These are phyloP conservation scores for Colletotrichum somersetense DNA, from an alignment of 2,329 filamentous ascomycete species.

Conservation along the genomic window DNA sequence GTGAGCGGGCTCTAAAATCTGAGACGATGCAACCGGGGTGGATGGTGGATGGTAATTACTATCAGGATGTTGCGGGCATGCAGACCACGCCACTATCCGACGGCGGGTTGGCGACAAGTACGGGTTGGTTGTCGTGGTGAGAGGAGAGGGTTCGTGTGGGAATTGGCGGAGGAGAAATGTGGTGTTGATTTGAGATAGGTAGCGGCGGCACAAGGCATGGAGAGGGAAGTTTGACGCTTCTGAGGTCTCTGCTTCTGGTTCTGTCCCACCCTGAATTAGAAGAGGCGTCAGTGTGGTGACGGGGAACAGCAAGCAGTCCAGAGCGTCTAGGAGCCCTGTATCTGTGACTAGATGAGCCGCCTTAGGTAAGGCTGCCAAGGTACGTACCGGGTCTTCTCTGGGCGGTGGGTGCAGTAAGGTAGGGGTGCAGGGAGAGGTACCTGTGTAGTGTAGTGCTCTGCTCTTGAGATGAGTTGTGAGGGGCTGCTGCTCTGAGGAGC, in stretches of 20 bases:
- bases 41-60: conserved; percentile 32
- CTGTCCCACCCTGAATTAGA: conserved; percentile 15
- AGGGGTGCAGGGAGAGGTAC: conserved; percentile 29
- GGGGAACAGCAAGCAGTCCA: conserved; percentile 28
- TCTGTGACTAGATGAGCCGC: conserved; percentile 26
- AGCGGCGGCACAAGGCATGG: conserved; percentile 34
- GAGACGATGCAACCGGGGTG: conserved; percentile 40
- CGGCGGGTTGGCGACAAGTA: conserved; percentile 31
- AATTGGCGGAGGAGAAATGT: conserved; percentile 32
- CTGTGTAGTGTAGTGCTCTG: conserved; percentile 2
- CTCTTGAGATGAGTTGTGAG: conserved; percentile 17
- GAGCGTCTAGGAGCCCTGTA: conserved; percentile 31
- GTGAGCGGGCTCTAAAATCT: conserved; percentile 40
- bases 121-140: conserved; percentile 32
- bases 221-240: conserved; percentile 41
- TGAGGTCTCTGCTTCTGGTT: conserved; percentile 34
- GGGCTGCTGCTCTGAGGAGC: conserved; percentile 21
- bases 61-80: conserved; percentile 33
- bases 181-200: conserved; percentile 38
- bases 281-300: conserved; percentile 19
- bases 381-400: conserved; percentile 25
- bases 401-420: conserved; percentile 27
- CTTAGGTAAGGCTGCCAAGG: conserved; percentile 23
- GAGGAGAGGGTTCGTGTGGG: conserved; percentile 6
- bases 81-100: conserved; percentile 41